These are phyloP conservation scores for Abortiporus biennis DNA, from an alignment of 1,284 basidiomycete species.

Conservation along the genomic window DNA sequence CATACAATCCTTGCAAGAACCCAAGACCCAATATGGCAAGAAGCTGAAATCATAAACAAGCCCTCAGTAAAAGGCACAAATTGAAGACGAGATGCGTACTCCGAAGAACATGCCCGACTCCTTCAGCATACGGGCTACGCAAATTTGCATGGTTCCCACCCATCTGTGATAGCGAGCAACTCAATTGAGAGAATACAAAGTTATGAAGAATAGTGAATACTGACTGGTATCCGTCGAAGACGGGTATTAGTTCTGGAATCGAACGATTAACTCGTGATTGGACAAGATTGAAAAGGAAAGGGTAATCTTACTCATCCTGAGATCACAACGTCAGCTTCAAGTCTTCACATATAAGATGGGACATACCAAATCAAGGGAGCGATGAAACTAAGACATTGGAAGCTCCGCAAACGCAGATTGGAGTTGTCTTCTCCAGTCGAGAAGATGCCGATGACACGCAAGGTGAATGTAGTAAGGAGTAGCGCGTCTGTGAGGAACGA, in stretches of 20 bases:
- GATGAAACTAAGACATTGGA: conserved; percentile 83
- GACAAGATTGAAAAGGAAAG: conserved; percentile 2
- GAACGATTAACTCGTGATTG: conserved; percentile 14
- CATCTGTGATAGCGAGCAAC: conserved; percentile 37
- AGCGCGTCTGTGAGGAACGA: conserved; percentile 69
- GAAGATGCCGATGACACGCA: conserved; percentile 65
- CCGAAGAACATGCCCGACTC: conserved; percentile 93
- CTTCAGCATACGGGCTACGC: conserved; percentile 83
- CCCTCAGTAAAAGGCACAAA: conserved; percentile 10
- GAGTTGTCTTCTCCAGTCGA: conserved; percentile 34
- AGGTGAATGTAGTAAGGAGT: conserved; percentile 64
- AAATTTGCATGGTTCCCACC: conserved; percentile 83
- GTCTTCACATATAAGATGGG: neutral
- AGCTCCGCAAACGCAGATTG: conserved; percentile 60
- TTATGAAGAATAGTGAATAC: conserved; percentile 13
- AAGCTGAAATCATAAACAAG: conserved; percentile 38
- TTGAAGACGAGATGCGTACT: conserved; percentile 31
- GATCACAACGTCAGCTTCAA: neutral
- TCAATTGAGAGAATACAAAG: conserved; percentile 6
- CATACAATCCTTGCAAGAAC: conserved; percentile 83
- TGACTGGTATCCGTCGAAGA: conserved; percentile 79
- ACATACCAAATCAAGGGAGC: conserved; percentile 81
- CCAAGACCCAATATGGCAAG: conserved; percentile 79
- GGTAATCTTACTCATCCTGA: conserved; percentile 66
- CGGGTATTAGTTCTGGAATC: conserved; percentile 62